A percentile compares a stretch with the other conserved stretches of the same genome.
These are phyloP conservation scores for Agrocybe pediades DNA, from an alignment of 768 basidiomycete species.

Conservation along the genomic window DNA sequence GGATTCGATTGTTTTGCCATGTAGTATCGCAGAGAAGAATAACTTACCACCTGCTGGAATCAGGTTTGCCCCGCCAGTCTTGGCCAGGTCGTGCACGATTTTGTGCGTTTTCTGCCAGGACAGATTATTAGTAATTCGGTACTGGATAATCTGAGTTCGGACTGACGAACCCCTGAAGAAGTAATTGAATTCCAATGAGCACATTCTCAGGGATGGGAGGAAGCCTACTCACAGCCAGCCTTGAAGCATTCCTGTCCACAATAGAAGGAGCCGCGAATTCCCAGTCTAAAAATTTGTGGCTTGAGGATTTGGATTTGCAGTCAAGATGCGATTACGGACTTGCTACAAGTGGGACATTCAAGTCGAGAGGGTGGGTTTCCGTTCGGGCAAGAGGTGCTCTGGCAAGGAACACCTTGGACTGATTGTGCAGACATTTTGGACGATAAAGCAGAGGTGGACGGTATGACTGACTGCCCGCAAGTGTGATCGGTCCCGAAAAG, in stretches of 20 bases:
- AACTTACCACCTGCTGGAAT: not conserved
- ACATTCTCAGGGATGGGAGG: constrained; percentile 12
- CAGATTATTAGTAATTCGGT: constrained; percentile 4
- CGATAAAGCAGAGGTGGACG: constrained; percentile 8
- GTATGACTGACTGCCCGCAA: not conserved
- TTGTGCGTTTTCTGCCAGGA: constrained; percentile 77
- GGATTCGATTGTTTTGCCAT: too few species aligned
- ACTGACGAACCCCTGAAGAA: constrained; percentile 38
- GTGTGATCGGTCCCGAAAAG: not conserved
- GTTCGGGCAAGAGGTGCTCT: constrained; percentile 71
- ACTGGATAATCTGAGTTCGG: constrained; percentile 5
- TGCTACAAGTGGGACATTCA: constrained; percentile 93
- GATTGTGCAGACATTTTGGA: constrained; percentile 20
- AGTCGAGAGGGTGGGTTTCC: constrained; percentile 84
- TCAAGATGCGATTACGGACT: constrained; percentile 50
- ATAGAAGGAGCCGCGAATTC: constrained; percentile 85
- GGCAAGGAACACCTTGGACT: constrained; percentile 67
- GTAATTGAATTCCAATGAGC: constrained; percentile 10
- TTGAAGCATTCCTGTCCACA: constrained; percentile 98
- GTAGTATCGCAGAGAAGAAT: not conserved
- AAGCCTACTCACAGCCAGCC: constrained; percentile 71
- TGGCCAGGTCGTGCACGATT: constrained; percentile 66
- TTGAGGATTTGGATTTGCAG: constrained; percentile 7
- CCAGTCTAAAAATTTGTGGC: constrained; percentile 51
- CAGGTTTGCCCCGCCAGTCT: constrained; percentile 26